These are phyloP conservation scores for Kluyveromyces dobzhanskii DNA, from an alignment of 805 yeast genomes.

Conservation along the genomic window DNA sequence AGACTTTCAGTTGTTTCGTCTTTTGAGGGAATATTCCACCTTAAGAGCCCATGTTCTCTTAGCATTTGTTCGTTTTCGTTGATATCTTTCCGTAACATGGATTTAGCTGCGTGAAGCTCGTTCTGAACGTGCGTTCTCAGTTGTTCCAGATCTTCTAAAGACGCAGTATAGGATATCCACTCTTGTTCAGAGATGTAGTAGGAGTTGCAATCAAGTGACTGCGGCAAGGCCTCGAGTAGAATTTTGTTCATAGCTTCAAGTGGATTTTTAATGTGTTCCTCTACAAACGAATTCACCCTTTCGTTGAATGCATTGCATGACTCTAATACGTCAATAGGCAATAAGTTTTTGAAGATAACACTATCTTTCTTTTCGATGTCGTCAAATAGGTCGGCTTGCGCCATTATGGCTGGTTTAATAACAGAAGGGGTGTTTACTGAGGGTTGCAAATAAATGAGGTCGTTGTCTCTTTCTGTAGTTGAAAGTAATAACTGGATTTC, in stretches of 20 bases:
- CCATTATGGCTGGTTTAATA: conserved; percentile 44
- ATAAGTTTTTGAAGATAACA: conserved; percentile 42
- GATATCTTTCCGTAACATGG: conserved; percentile 41
- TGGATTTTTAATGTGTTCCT: conserved; percentile 39
- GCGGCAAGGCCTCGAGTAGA: conserved; percentile 37
- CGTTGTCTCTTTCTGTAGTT: conserved; percentile 70
- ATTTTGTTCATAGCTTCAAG: conserved; percentile 38
- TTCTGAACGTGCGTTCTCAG: conserved; percentile 33
- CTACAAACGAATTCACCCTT: conserved; percentile 47
- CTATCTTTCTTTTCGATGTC: conserved; percentile 24
- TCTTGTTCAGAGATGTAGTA: conserved; percentile 50
- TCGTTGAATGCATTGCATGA: conserved; percentile 61
- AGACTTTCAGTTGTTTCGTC: conserved; percentile 35
- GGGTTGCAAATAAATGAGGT: conserved; percentile 61
- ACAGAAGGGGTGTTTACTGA: conserved; percentile 47
- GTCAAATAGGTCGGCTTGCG: conserved; percentile 36
- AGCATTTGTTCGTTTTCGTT: conserved; percentile 48
- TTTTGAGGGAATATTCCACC: conserved; percentile 48
- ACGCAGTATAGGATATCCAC: conserved; percentile 48
- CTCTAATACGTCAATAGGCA: conserved; percentile 62
- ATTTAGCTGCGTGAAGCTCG: conserved; percentile 38
- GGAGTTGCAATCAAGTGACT: conserved; percentile 48
- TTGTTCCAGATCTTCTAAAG: conserved; percentile 48
- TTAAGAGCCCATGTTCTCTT: conserved; percentile 40
- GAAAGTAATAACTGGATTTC: conserved; percentile 39